A percentile compares a stretch with the other conserved stretches of the same genome.
Conservation (phyloP, 176 grass and related monocot genomes). For the Musa itinerans region DNA sequence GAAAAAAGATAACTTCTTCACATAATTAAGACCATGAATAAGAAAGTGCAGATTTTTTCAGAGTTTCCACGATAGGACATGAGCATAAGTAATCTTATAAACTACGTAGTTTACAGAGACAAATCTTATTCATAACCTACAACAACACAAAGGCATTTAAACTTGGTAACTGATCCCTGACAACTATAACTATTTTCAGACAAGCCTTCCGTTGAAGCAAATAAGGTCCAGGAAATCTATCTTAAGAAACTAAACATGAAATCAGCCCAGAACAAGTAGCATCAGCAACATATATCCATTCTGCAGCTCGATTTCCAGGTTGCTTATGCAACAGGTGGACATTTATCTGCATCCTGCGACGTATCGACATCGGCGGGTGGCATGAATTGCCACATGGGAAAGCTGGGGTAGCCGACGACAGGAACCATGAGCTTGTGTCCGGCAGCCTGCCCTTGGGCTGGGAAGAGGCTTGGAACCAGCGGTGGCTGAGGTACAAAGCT, state of each 20-base stretch:
- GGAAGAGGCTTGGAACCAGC: constrained; percentile 44
- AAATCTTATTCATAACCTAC: no score
- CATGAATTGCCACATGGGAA: constrained; percentile 78
- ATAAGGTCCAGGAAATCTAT: no score
- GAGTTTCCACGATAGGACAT: no score
- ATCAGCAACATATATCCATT: not conserved
- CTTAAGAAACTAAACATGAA: not conserved
- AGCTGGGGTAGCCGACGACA: constrained; percentile 46
- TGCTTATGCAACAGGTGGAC: constrained; percentile 58
- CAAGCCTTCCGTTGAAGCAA: no score
- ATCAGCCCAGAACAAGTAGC: not conserved
- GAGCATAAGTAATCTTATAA: no score
- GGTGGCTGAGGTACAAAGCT: constrained; percentile 36
- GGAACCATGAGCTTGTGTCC: constrained; percentile 74
- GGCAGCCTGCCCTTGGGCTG: constrained; percentile 31
- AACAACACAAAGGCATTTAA: no score
- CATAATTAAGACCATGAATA: no score
- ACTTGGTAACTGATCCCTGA: no score
- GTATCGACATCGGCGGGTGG: constrained; percentile 59
- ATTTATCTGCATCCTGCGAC: constrained; percentile 50
- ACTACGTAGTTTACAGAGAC: no score
- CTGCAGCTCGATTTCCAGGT: not conserved
- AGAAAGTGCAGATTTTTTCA: no score
- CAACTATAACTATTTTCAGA: no score
- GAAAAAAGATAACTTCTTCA: no score